Percentiles rank a stretch among this genome's conserved stretches.
These are phyloP conservation scores for Tricharina praecox DNA, from an alignment of 495 filamentous ascomycete genomes.

Conservation along the genomic window DNA sequence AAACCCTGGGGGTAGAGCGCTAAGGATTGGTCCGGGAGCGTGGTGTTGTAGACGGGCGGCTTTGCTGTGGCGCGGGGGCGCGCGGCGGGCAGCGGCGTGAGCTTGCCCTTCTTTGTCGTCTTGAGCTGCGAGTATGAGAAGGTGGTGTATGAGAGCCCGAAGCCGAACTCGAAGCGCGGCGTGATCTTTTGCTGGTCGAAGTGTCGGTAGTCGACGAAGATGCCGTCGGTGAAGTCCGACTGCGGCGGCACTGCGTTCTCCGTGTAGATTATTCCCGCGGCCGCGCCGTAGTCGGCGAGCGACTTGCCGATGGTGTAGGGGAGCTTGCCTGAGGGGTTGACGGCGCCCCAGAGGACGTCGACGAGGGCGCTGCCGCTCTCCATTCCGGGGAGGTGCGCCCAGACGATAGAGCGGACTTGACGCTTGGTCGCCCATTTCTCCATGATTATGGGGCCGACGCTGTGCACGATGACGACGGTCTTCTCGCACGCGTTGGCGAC, in stretches of 20 bases:
- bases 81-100: constrained; percentile 33
- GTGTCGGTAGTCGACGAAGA: constrained; percentile 50
- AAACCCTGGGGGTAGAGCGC: constrained; percentile 45
- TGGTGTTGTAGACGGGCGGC: constrained; percentile 37
- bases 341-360: constrained; percentile 42
- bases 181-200: constrained; percentile 47
- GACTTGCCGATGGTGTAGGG: constrained; percentile 55
- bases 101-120: constrained; percentile 6
- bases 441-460: constrained; percentile 40
- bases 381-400: constrained; percentile 45
- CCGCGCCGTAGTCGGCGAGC: constrained; percentile 42
- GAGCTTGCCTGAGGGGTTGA: constrained; percentile 45
- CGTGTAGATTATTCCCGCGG: constrained; percentile 27
- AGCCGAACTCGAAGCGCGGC: constrained; percentile 56
- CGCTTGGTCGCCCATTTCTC: constrained; percentile 43
- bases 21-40: constrained; percentile 46
- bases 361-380: constrained; percentile 41
- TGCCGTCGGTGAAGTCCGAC: constrained; percentile 48
- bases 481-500: constrained; percentile 41
- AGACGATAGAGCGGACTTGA: constrained; percentile 47
- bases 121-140: constrained; percentile 34
- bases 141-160: constrained; percentile 51
- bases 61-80: constrained; percentile 36
- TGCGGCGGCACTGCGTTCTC: constrained; percentile 29
- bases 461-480: constrained; percentile 48